Evolutionary conservation across 2,329 filamentous ascomycete species (phyloP).

Genomic region (Cladophialophora yegresii): DNA sequence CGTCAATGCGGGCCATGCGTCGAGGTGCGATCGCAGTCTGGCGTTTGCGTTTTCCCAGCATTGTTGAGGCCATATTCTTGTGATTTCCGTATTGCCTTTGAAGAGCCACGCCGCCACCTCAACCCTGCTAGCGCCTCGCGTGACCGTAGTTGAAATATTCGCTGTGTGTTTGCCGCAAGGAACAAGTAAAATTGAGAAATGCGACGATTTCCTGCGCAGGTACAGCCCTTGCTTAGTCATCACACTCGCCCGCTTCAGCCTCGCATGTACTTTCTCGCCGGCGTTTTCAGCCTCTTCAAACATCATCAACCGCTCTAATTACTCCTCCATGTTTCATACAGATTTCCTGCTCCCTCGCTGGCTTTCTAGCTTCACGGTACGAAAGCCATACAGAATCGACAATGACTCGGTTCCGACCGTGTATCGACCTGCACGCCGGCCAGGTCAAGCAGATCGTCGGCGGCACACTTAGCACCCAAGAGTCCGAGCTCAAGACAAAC

Average conservation of each 20-base stretch:
- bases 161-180: neutral
- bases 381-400: neutral
- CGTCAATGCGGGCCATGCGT: conserved; percentile 26
- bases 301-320: neutral
- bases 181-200: neutral
- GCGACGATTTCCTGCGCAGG: neutral
- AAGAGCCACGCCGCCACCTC: neutral
- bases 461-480: conserved; percentile 74
- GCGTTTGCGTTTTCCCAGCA: conserved; percentile 55
- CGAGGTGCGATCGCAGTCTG: conserved; percentile 39
- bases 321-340: neutral
- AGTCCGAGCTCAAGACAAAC: conserved; percentile 77
- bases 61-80: conserved; percentile 30
- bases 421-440: conserved; percentile 96
- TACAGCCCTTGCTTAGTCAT: conserved; percentile 8
- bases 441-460: conserved; percentile 98
- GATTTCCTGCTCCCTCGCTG: neutral
- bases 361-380: neutral
- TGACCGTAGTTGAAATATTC: neutral
- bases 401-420: conserved; percentile 94
- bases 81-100: neutral
- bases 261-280: neutral
- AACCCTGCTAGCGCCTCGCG: too few species aligned
- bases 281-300: neutral
- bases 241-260: neutral